Percentiles rank a stretch among this genome's conserved stretches.
These are phyloP conservation scores for Wickerhamomyces chambardii DNA, from an alignment of 805 yeast species.

Conservation along the genomic window DNA sequence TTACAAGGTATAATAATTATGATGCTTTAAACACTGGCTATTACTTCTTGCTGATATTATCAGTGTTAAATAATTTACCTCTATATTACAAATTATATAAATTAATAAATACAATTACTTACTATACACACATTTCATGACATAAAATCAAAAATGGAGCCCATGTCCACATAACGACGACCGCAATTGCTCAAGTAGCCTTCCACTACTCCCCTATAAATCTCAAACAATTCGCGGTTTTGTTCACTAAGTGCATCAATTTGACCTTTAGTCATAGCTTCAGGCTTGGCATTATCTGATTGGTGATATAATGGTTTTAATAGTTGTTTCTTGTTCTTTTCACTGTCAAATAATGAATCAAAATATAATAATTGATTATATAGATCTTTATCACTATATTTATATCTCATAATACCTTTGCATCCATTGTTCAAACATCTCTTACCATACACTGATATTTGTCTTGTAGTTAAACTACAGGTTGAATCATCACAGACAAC, in stretches of 20 bases:
- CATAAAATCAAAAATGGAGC: conserved; percentile 61
- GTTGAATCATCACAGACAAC: conserved; percentile 76
- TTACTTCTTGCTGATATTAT: too few relatives aligned
- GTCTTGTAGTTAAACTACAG: conserved; percentile 75
- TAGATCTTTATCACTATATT: conserved; percentile 68
- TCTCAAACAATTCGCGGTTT: conserved; percentile 52
- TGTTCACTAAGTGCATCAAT: conserved; percentile 72
- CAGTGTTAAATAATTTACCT: too few relatives aligned
- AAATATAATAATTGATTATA: conserved; percentile 83
- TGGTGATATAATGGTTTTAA: conserved; percentile 44
- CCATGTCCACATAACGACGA: conserved; percentile 83
- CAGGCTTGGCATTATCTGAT: conserved; percentile 24
- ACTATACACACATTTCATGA: not conserved
- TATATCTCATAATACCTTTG: conserved; percentile 75
- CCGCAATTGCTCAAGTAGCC: conserved; percentile 78
- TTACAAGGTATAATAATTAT: too few relatives aligned
- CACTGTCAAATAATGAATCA: conserved; percentile 72
- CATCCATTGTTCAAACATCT: conserved; percentile 57
- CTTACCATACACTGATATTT: conserved; percentile 82
- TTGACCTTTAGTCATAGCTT: conserved; percentile 34
- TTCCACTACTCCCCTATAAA: conserved; percentile 49
- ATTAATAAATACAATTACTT: too few relatives aligned
- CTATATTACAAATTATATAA: too few relatives aligned
- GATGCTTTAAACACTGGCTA: too few relatives aligned
- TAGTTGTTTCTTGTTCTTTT: conserved; percentile 52